Conservation (phyloP, 2,329 filamentous ascomycete species). For the Diaporthe citrichinensis region DNA sequence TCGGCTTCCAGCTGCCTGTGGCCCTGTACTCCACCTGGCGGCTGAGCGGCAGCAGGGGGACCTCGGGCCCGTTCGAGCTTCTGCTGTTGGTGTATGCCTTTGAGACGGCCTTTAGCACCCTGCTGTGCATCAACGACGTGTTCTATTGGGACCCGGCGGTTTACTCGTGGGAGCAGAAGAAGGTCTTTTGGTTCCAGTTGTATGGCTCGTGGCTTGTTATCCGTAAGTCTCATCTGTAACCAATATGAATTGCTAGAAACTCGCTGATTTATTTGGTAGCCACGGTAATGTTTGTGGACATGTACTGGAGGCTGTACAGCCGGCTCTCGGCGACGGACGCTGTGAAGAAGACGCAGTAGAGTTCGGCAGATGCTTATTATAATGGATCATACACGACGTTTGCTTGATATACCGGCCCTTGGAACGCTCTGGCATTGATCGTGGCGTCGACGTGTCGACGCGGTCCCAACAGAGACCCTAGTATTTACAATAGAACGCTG, state of each 20-base stretch:
- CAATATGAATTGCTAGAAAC: too few relatives aligned
- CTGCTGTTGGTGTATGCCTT: constrained; percentile 66
- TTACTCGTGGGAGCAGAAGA: constrained; percentile 61
- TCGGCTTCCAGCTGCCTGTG: constrained; percentile 64
- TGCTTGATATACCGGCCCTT: background rate
- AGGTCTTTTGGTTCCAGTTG: constrained; percentile 61
- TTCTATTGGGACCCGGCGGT: constrained; percentile 62
- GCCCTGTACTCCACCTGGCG: constrained; percentile 61
- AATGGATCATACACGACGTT: background rate
- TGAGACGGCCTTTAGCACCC: constrained; percentile 65
- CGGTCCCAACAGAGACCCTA: constrained; percentile 12
- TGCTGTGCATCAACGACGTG: constrained; percentile 66
- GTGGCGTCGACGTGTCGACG: constrained; percentile 26
- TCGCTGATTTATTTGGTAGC: constrained; percentile 53
- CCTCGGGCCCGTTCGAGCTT: constrained; percentile 61
- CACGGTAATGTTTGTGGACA: constrained; percentile 65
- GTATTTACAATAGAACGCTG: constrained; percentile 36
- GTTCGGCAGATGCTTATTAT: constrained; percentile 14
- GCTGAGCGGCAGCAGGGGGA: constrained; percentile 52
- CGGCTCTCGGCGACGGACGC: constrained; percentile 54
- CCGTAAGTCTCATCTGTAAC: constrained; percentile 59
- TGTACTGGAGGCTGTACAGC: constrained; percentile 65
- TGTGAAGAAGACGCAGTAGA: constrained; percentile 59
- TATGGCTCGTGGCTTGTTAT: constrained; percentile 67
- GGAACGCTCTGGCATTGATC: background rate